Evolutionary conservation across 306 rosid species (phyloP), one percentile per base, ranked within the genome.

Genomic region (Castanopsis chinensis): DNA sequence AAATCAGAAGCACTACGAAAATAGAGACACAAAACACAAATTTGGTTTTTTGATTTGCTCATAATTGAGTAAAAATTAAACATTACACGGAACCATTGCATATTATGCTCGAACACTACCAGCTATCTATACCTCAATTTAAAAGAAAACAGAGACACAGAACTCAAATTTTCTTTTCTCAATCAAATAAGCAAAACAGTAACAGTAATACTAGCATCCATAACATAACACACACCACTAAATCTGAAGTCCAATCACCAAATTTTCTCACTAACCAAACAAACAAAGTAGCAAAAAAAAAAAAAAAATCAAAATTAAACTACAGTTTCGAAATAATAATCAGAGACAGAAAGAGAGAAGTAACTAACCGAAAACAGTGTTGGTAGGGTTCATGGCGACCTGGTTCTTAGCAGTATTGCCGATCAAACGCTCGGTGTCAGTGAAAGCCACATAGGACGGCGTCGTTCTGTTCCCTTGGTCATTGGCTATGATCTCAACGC

Each of bases 381-480:
- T 88, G 28, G 67, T 81, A 4, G 91, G 91, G 78, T 88, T 88
- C 91, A 81, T 88, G 1, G 89, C 87, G n/a, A 85, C 89, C 52
- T 88, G 87, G 20, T 85, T 88, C 86, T 85, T 85, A 2, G 91
- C 91, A 0, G 91, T 86, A 81, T 83, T 83, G 1, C 87, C 87
- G 64, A 86, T 81, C 82, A 86, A 79, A 3, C 89, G 84, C 52
- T 88, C 87, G 2, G 89, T 81, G 23, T 88, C 91, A 0, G 91
- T 88, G 79, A 88, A 88, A 1, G 91, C 89, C 9, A 88, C 89
- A 6, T 85, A 88, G 27, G 91, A 88, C 5, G 91, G 91, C 21
- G 91, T 88, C 28, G 87, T 88, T 41, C 87, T 83, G 77, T 88
- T 88, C 53, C 89, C 91, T 32, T 85, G 91, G 41, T 88, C 89